These are phyloP conservation scores for Mycogone perniciosa DNA, from an alignment of 2,329 filamentous ascomycete species.

Conservation along the genomic window DNA sequence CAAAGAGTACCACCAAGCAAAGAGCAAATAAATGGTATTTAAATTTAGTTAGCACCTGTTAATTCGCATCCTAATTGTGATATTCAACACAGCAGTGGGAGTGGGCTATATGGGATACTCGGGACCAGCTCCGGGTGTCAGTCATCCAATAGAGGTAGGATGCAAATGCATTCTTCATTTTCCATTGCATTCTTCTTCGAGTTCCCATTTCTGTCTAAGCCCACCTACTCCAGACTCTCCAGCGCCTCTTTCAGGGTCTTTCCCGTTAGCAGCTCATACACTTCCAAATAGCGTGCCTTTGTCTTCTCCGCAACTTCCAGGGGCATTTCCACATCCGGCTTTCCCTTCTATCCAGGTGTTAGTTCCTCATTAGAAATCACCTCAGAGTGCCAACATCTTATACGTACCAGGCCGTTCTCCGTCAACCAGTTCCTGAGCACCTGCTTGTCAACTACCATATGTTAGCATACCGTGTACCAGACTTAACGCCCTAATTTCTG, in stretches of 20 bases:
- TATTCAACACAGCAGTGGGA: too few species aligned
- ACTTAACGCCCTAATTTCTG: background rate
- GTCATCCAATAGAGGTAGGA: too few species aligned
- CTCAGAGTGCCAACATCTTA: background rate
- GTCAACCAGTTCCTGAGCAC: conserved; percentile 5
- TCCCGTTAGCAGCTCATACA: background rate
- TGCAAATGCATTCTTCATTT: too few species aligned
- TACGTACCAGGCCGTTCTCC: conserved; percentile 4
- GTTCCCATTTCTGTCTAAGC: too few species aligned
- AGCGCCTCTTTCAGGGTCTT: background rate
- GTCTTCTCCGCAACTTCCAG: conserved; percentile 6
- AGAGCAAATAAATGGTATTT: too few species aligned
- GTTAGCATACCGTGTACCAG: background rate
- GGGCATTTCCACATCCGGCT: conserved; percentile 8
- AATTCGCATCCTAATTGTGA: too few species aligned
- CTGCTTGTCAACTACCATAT: conserved; percentile 5
- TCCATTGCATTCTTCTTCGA: too few species aligned
- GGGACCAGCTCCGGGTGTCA: too few species aligned
- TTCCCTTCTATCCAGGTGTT: background rate
- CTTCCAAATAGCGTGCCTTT: conserved; percentile 1
- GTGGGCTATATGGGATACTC: too few species aligned
- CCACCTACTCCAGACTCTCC: background rate
- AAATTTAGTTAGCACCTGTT: too few species aligned
- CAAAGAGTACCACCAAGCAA: too few species aligned
- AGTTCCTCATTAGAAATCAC: too few species aligned